Base-by-base conservation (phyloP, 179 eudicot genomes). In the Silene noctiflora region DNA sequence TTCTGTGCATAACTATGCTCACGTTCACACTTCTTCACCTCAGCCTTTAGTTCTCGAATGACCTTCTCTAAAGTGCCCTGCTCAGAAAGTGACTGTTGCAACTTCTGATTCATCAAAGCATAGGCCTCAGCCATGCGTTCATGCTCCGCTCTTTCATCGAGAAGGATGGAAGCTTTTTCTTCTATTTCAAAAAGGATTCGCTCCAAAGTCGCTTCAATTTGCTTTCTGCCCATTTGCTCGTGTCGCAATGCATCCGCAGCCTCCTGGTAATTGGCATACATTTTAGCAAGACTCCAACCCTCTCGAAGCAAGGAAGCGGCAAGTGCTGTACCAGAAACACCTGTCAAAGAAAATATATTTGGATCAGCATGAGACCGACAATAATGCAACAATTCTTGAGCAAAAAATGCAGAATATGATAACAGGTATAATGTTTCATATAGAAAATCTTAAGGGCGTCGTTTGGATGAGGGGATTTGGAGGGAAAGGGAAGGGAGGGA, bases 201-300 rank as follows among this genome's bases (percentile, higher is more conserved):
- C 79, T 96, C 92, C 82, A 96, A 80, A 76, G 91, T 85, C 19
- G 92, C 97, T 85, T 96, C 89, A 27, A 96, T 80, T 78, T 96
- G 94, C 85, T 93, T 94, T 85, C 96, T 85, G 17, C 96, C 99
- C 85, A 90, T 73, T 76, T 93, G 98, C 77, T 96, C 99, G 75
- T 96, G 99, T 21, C 86, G 86, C 76, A 91, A 72, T 27, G 99
- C 98, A 81, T 96, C 99, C 35, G 90, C 92, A 76, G 93, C 92
- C 86, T 96, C 99, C 85, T 96, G 99, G 86, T 93, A 96, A 76
- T 91, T 93, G 22, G 88, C 81, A 79, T 93, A 96, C 89, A 96
- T 88, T 80, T 96, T 93, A 20, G 90, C 97, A 25, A 96, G 86
- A 83, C 96, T 93, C 99, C 99, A 96, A 72, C 99, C 99, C 76